These are phyloP conservation scores for Drechslerella dactyloides DNA, from an alignment of 2,329 filamentous ascomycete species.

Conservation along the genomic window DNA sequence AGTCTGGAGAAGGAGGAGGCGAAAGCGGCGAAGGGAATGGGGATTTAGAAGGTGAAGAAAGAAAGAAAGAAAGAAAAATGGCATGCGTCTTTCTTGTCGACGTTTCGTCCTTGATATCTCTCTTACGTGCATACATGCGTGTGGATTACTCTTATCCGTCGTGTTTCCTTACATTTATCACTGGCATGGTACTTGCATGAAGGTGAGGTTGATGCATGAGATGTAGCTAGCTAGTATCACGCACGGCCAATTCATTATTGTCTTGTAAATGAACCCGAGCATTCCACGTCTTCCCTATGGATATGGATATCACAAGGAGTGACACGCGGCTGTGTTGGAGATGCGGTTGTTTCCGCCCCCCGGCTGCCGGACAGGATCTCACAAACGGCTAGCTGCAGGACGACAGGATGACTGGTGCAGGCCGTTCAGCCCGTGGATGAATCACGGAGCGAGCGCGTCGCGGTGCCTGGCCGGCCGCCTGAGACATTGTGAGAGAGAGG, in stretches of 20 bases:
- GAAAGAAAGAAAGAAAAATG: no score
- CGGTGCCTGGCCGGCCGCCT: constrained; percentile 1
- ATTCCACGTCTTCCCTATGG: no score
- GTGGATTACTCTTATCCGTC: constrained; percentile 5
- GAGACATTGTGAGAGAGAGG: constrained; percentile 3
- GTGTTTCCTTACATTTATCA: background rate
- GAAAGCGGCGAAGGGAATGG: constrained; percentile 45
- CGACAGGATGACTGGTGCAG: background rate
- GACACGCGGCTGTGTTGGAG: constrained; percentile 2
- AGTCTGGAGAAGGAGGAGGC: constrained; percentile 51
- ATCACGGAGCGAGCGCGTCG: constrained; percentile 3
- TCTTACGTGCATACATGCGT: no score
- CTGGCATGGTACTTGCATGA: background rate
- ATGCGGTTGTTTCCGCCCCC: constrained; percentile 17
- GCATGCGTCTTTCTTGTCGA: background rate
- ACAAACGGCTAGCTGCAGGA: no score
- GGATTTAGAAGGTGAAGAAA: constrained; percentile 24
- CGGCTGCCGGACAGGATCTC: background rate
- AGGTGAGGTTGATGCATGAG: background rate
- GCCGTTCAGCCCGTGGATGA: background rate
- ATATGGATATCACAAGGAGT: background rate
- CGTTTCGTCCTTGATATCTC: constrained; percentile 5
- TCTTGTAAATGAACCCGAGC: background rate
- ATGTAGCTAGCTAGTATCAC: background rate
- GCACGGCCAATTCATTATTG: background rate